Evolutionary conservation across 2,329 filamentous ascomycete genomes (phyloP).

Genomic region (Phoma herbarum): DNA sequence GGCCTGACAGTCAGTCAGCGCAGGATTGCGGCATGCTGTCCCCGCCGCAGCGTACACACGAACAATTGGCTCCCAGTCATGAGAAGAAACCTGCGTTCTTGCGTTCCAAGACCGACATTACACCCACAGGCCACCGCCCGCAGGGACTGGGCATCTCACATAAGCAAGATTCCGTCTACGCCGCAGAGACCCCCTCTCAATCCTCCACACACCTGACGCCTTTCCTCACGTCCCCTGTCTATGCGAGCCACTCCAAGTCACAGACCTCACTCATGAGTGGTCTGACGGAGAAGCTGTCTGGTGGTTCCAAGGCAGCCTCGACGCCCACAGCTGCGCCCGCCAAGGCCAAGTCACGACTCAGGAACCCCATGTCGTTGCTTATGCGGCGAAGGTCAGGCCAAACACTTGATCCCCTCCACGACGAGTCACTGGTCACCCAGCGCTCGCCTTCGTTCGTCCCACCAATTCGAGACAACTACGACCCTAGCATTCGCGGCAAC

Average conservation of each 20-base stretch:
- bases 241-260: constrained; percentile 43
- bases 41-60: constrained; percentile 29
- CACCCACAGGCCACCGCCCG: constrained; percentile 45
- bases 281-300: constrained; percentile 42
- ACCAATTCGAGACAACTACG: constrained; percentile 67
- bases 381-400: constrained; percentile 66
- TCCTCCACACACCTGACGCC: constrained; percentile 35
- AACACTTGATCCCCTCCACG: constrained; percentile 55
- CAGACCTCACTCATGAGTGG: constrained; percentile 47
- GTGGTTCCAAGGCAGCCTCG: constrained; percentile 32
- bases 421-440: constrained; percentile 61
- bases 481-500: constrained; percentile 69
- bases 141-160: constrained; percentile 39
- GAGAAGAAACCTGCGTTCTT: constrained; percentile 35
- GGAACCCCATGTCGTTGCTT: constrained; percentile 69
- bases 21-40: constrained; percentile 33
- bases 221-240: constrained; percentile 36
- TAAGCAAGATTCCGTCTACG: constrained; percentile 29
- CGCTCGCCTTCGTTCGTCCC: constrained; percentile 55
- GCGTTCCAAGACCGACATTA: constrained; percentile 28
- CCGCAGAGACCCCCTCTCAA: constrained; percentile 29
- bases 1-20: constrained; percentile 12
- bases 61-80: constrained; percentile 31
- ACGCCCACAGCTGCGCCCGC: constrained; percentile 31
- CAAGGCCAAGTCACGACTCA: constrained; percentile 60